phyloP scores from a whole-genome alignment of 108 stramenopile genomes.

The Discostella pseudostelligera region DNA sequence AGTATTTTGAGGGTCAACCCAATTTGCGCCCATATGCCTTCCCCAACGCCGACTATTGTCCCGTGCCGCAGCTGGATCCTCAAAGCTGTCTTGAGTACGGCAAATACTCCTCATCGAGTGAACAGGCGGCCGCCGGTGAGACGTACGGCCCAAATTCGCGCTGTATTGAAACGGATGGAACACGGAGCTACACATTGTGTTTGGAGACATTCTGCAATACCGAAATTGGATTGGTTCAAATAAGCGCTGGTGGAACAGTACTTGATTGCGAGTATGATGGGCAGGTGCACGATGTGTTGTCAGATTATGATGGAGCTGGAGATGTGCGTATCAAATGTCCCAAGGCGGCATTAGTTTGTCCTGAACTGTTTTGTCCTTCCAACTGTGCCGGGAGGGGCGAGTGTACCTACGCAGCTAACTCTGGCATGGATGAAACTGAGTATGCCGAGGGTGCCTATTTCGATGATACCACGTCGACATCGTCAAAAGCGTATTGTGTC shows the following conservation, averaged over 20 bases:
- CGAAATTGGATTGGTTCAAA: constrained; percentile 19
- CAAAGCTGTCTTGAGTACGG: constrained; percentile 39
- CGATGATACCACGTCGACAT: constrained; percentile 9
- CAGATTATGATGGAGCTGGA: constrained; percentile 13
- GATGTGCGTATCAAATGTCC: constrained; percentile 47
- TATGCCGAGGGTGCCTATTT: background rate
- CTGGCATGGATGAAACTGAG: background rate
- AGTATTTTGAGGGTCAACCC: constrained; percentile 34
- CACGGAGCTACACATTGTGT: constrained; percentile 39
- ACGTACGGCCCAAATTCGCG: constrained; percentile 33
- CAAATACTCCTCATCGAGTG: constrained; percentile 17
- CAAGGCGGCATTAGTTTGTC: constrained; percentile 44
- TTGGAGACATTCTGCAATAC: constrained; percentile 39
- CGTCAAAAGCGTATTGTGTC: constrained; percentile 28
- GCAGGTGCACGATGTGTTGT: constrained; percentile 31
- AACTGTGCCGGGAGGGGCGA: constrained; percentile 48
- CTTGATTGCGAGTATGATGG: constrained; percentile 44
- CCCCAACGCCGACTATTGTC: constrained; percentile 45
- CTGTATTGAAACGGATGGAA: constrained; percentile 47
- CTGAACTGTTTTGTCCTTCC: constrained; percentile 42
- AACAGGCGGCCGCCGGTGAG: constrained; percentile 37
- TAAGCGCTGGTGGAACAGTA: constrained; percentile 27
- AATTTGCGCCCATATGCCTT: constrained; percentile 38
- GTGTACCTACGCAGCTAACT: constrained; percentile 21
- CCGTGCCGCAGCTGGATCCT: constrained; percentile 35